Evolutionary conservation across 2,329 filamentous ascomycete genomes (phyloP).

Genomic region (Aspergillus flavus): DNA sequence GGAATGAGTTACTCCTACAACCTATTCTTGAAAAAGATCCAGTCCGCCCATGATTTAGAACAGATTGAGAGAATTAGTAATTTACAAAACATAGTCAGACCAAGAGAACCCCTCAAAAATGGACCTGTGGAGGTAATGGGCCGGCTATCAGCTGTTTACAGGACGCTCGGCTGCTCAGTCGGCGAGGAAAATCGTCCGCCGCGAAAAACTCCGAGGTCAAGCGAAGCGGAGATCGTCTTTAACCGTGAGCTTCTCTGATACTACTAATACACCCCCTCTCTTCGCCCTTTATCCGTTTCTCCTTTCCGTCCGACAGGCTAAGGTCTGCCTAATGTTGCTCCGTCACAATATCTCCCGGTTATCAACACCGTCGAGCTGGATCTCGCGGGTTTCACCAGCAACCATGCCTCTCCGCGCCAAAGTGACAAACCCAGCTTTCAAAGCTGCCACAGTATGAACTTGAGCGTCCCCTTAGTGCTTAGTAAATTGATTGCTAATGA

Average conservation of each 20-base stretch:
- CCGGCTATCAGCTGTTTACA: slow-evolving; percentile 5
- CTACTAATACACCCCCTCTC: slow-evolving; percentile 16
- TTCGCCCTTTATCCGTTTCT: slow-evolving; percentile 15
- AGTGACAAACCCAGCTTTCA: slow-evolving; percentile 62
- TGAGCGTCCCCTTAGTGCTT: slow-evolving; percentile 12
- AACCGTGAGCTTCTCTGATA: slow-evolving; percentile 28
- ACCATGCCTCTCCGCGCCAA: slow-evolving; percentile 82
- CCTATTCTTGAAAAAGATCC: background rate
- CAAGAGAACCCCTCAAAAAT: background rate
- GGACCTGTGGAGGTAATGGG: background rate
- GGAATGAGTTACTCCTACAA: background rate
- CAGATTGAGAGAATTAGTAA: background rate
- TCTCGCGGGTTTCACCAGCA: slow-evolving; percentile 46
- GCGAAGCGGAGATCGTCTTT: slow-evolving; percentile 27
- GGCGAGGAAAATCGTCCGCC: slow-evolving; percentile 23
- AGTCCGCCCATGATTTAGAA: background rate
- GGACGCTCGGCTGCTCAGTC: slow-evolving; percentile 11
- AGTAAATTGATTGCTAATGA: background rate
- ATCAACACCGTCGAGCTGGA: slow-evolving; percentile 49
- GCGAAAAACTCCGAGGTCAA: slow-evolving; percentile 37
- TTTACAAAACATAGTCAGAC: background rate
- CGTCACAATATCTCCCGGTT: slow-evolving; percentile 42
- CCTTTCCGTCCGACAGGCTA: slow-evolving; percentile 17
- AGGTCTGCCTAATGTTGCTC: slow-evolving; percentile 46
- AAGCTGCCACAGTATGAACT: slow-evolving; percentile 56